Conservation (phyloP, 768 basidiomycete genomes). For the Russula sp. region DNA sequence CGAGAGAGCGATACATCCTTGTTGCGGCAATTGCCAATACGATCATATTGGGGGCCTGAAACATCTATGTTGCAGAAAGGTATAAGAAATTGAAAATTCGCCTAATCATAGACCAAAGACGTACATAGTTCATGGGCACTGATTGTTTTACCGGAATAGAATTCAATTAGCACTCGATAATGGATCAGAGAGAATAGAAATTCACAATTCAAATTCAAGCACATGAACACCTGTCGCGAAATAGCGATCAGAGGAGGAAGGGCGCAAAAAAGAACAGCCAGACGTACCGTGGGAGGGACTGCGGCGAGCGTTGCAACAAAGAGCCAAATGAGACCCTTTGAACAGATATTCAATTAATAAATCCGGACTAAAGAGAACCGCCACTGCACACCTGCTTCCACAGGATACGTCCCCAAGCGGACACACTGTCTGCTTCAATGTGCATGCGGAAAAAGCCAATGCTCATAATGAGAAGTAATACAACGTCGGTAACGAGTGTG, state of each 20-base stretch:
- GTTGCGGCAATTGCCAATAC: background rate
- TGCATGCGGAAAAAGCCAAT: background rate
- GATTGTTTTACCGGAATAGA: too few relatives aligned
- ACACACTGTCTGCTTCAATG: too few relatives aligned
- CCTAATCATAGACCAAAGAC: background rate
- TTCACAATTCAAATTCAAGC: conserved; percentile 12
- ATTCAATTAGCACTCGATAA: background rate
- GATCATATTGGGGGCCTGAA: background rate
- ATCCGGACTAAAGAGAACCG: background rate
- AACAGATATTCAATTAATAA: background rate
- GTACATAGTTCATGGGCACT: background rate
- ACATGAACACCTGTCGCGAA: conserved; percentile 11
- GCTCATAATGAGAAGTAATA: background rate
- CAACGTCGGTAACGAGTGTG: background rate
- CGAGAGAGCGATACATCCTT: background rate
- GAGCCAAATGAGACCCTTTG: conserved; percentile 16
- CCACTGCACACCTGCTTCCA: conserved; percentile 9
- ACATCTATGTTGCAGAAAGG: background rate
- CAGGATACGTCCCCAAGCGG: background rate
- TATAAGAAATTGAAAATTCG: background rate
- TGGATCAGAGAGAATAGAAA: background rate
- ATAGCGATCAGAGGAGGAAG: background rate
- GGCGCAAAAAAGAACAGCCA: too few relatives aligned
- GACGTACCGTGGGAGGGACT: background rate
- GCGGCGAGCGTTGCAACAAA: background rate